phyloP scores from a whole-genome alignment of 192 early-diverging fungal genomes.

The Mortierella claussenii region DNA sequence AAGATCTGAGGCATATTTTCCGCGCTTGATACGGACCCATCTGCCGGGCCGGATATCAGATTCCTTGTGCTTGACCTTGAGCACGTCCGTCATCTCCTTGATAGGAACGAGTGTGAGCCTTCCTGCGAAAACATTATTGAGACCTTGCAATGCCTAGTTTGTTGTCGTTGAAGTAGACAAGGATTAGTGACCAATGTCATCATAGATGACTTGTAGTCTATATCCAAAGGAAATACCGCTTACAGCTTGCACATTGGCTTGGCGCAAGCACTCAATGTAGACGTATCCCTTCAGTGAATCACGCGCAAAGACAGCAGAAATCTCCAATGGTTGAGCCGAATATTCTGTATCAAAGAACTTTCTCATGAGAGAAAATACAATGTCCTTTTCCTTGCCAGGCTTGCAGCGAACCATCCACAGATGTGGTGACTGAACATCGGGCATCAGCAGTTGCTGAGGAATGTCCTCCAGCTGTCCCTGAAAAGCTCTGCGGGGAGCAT shows the following conservation, averaged over 20 bases:
- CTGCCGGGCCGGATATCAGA: conserved; percentile 70
- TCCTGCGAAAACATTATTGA: conserved; percentile 78
- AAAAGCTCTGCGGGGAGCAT: conserved; percentile 50
- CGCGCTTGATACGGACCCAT: conserved; percentile 93
- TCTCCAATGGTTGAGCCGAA: conserved; percentile 69
- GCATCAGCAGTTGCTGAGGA: conserved; percentile 83
- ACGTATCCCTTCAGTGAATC: conserved; percentile 90
- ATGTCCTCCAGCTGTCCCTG: conserved; percentile 68
- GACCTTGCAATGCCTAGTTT: conserved; percentile 77
- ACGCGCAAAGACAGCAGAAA: conserved; percentile 84
- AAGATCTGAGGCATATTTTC: conserved; percentile 94
- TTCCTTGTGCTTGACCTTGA: conserved; percentile 77
- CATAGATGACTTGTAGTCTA: not conserved
- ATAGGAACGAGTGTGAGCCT: conserved; percentile 87
- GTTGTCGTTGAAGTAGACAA: too few relatives aligned
- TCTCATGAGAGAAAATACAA: conserved; percentile 83
- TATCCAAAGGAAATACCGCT: not conserved
- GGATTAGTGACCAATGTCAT: too few relatives aligned
- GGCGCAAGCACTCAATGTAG: conserved; percentile 88
- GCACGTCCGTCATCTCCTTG: conserved; percentile 90
- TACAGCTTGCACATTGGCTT: conserved; percentile 80
- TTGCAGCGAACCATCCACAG: conserved; percentile 91
- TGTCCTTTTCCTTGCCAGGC: conserved; percentile 88
- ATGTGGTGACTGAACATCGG: conserved; percentile 88
- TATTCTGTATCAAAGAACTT: conserved; percentile 77